Evolutionary conservation across 2,329 filamentous ascomycete genomes (phyloP), one percentile per base, ranked within the genome.

Genomic region (Zelopaecilomyces penicillatus): DNA sequence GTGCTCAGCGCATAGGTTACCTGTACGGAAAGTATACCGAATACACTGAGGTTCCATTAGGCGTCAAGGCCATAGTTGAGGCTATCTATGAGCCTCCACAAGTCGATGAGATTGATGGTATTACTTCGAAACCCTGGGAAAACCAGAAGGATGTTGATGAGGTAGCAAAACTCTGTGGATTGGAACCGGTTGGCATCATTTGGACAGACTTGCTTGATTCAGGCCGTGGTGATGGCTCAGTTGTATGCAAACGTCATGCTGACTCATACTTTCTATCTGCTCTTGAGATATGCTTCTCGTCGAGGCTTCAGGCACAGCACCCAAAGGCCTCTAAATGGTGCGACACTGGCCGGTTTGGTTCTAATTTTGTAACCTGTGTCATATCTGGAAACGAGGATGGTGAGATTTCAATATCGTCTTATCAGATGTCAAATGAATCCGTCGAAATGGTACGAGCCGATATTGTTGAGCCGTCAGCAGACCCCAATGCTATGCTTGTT

Each of bases 21-120:
- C 69, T 98, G 5, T 98, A 97, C 56, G 93, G 93, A 12, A 81
- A 82, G 43, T 96, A 95, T 59, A 79, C 85, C 50, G 87, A 95
- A 63, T 98, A 98, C 61, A 77, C 83, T 3, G 88, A 95, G 60
- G 88, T 98, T 4, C 94, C 93, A 0, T 75, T 98, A 1, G 94
- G 94, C 7, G 80, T 95, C 45, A 98, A 98, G 66, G 91, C 91
- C 11, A 80, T 98, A 1, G 90, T 98, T 0, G 90, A 98, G 67
- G 91, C 90, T 35, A 95, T 98, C 52, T 98, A 96, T 57, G 93
- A 98, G 61, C 87, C 90, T 4, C 93, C 93, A 3, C 93, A 98
- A 61, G 70, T 91, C 32, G 83, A 90, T 54, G 93, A 98, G 65
- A 60, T 83, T 10, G 93, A 98, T 58, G 93, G 93, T 2, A 79